A percentile compares a stretch with the other conserved stretches of the same genome.
Conservation (phyloP, 331 rosid species). For the Stylosanthes scabra region DNA sequence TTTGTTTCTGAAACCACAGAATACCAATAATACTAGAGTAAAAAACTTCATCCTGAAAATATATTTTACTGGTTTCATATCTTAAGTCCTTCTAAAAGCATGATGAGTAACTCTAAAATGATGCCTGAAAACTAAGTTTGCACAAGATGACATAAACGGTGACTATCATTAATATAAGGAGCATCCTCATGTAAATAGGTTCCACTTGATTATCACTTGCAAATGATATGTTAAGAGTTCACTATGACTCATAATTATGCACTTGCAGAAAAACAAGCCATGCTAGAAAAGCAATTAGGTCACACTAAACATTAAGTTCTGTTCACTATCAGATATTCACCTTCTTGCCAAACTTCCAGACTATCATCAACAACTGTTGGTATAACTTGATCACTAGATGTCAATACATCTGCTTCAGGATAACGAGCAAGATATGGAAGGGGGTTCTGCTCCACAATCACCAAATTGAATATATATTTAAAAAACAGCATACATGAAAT, state of each 20-base stretch:
- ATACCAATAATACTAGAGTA: slow-evolving; percentile 3
- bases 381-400: slow-evolving; percentile 92
- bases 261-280: slow-evolving; percentile 13
- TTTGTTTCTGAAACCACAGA: slow-evolving; percentile 15
- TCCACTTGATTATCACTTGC: slow-evolving; percentile 17
- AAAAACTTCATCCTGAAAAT: slow-evolving; percentile 6
- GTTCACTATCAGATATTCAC: slow-evolving; percentile 49
- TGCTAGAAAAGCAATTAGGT: slow-evolving; percentile 14
- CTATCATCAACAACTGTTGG: slow-evolving; percentile 96
- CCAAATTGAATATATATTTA: slow-evolving; percentile 24
- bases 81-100: slow-evolving; percentile 24
- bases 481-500: slow-evolving; percentile 29
- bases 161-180: slow-evolving; percentile 18
- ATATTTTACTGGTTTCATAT: slow-evolving; percentile 18
- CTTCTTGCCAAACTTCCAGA: slow-evolving; percentile 83
- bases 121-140: slow-evolving; percentile 3
- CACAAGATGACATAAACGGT: slow-evolving; percentile 24
- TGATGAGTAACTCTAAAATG: neutral
- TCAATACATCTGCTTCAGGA: slow-evolving; percentile 94
- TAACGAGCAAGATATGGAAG: slow-evolving; percentile 94
- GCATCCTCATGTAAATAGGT: slow-evolving; percentile 15
- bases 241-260: slow-evolving; percentile 11
- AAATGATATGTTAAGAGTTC: slow-evolving; percentile 3
- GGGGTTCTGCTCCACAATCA: slow-evolving; percentile 81
- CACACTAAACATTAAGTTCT: slow-evolving; percentile 18